Conservation (phyloP, 2,329 filamentous ascomycete genomes). For the Leptodontidium sp. region DNA sequence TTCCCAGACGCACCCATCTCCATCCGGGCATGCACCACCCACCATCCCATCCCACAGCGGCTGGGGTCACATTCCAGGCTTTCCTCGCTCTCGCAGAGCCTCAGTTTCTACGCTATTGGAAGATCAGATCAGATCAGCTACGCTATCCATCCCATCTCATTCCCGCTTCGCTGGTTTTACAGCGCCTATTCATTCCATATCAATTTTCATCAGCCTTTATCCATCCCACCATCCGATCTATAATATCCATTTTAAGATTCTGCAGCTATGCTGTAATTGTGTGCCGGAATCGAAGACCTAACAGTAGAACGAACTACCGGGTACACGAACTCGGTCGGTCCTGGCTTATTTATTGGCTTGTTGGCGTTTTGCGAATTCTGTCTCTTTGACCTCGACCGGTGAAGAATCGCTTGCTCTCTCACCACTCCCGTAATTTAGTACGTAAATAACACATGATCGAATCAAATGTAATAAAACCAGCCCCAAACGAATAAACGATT, state of each 20-base stretch:
- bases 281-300: background rate
- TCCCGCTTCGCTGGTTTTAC: background rate
- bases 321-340: background rate
- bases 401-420: background rate
- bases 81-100: background rate
- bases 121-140: too few relatives aligned
- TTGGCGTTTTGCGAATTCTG: background rate
- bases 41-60: background rate
- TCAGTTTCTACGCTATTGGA: background rate
- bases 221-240: background rate
- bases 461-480: too few relatives aligned
- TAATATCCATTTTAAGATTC: background rate
- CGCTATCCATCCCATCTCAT: too few relatives aligned
- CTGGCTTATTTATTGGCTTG: background rate
- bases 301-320: background rate
- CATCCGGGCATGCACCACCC: background rate
- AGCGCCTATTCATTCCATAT: background rate
- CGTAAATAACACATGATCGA: too few relatives aligned
- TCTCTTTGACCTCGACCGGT: background rate
- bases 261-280: background rate
- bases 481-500: background rate
- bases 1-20: background rate
- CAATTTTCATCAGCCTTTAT: too few relatives aligned
- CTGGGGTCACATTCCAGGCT: background rate
- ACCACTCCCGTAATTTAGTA: too few relatives aligned